Base-by-base conservation (phyloP, 1,284 basidiomycete species). In the Schizopora paradoxa region DNA sequence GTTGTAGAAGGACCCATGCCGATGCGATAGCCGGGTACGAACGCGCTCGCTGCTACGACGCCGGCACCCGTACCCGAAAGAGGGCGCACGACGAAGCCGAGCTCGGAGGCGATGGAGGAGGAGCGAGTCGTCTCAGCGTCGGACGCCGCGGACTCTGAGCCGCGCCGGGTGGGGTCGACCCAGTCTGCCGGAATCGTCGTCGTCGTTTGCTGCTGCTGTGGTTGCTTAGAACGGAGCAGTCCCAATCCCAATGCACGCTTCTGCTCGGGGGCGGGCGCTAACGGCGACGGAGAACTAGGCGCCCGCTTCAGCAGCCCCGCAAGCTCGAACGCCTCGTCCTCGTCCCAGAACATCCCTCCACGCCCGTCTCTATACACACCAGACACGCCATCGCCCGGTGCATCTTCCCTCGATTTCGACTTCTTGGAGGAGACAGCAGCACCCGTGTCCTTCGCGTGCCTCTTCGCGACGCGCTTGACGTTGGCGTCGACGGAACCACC, bases 281-380 rank as follows among this genome's bases (percentile, higher is more conserved):
- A n/a, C n/a, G n/a, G n/a, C n/a, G n/a, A n/a, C n/a, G n/a, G n/a
- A n/a, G n/a, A n/a, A n/a, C n/a, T n/a, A n/a, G n/a, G n/a, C n/a
- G n/a, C 10, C 10, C 22, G 18, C 6, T 37, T 43, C 8, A 49
- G 43, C 8, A 86, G 69, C 47, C 75, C 78, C 11, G 70, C 64
- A 54, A 80, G 83, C 58, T 86, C 83, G 67, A 72, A 68, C 54
- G 77, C 73, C 61, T 86, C 84, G 21, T 82, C 79, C 45, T 71
- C 73, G 56, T 86, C 83, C 63, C 73, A 70, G 80, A 82, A 86
- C n/a, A 85, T 49, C 0, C 73, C 72, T 22, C 81, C 82, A 18
- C 69, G 63, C 1, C 62, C 76, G 47, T 86, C 82, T 6, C 77
- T 68, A 58, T 75, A 74, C 3, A 80, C 69, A 28, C 70, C 74